Evolutionary conservation across 768 basidiomycete genomes (phyloP), one percentile per base, ranked within the genome.

Genomic region (Harrya chromipes): DNA sequence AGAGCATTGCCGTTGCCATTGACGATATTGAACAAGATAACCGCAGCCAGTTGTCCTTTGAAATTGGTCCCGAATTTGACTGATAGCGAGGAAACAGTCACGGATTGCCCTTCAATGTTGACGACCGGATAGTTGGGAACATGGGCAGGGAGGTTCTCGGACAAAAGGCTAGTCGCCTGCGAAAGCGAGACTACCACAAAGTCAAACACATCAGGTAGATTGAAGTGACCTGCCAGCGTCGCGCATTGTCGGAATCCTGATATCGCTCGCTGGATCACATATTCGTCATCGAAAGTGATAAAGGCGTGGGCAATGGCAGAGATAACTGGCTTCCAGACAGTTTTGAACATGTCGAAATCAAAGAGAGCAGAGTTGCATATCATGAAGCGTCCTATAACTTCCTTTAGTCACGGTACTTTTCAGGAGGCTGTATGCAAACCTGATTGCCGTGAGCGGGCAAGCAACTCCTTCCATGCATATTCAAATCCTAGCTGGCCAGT

Each of bases 161-260:
- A 81, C 33, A 94, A 74, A 26, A 99, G 76, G 47, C 85, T 87
- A 16, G 95, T 98, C 0, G 94, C 94, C 56, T 89, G 89, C 3
- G 94, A 92, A 35, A 99, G 79, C 0, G 94, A 94, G 31, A 89
- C 77, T 10, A 98, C 94, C 24, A 98, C 90, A 56, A 88, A 95
- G 67, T 99, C 97, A 64, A 98, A 97, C 11, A 98, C 94, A 61
- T 98, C 93, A 0, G 92, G 93, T 19, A 98, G 77, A 40, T 79
- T 76, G 71, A 97, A 98, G 53, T 83, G 84, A 3, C 89, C 83
- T 0, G 95, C 97, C 10, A 98, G 76, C 0, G 90, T 92, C 1
- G 97, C 95, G 62, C 94, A 97, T 71, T 98, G 93, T 55, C 91
- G 78, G 74, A 98, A 95, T n/a, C 95, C 95, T 46, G 91, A 82